Evolutionary conservation across 1,139 yeast genomes (phyloP), one percentile per base, ranked within the genome.

Genomic region (Kluyveromyces marxianus): DNA sequence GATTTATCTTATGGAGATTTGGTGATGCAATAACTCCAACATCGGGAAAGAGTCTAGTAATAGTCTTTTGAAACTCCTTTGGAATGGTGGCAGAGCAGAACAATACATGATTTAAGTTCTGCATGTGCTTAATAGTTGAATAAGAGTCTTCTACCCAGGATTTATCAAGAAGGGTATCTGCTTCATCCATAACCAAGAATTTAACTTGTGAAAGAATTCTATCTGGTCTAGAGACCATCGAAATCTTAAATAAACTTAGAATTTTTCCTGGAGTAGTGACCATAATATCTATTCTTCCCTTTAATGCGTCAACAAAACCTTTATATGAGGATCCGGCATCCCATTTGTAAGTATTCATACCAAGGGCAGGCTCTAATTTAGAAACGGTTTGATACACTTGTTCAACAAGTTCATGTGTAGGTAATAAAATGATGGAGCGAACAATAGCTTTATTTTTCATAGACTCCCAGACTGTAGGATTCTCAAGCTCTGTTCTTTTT

Each of bases 41-140:
- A 36, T 76, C 75, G 0, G 95, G 95, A 61, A 83, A 88, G 37
- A 82, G 60, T 44, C 70, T 70, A 5, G 71, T 64, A 50, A 90
- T 69, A 1, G 84, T 75, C 47, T 76, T 75, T 49, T 83, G 83
- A 60, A 90, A 87, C 47, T 78, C 81, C 35, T 78, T 75, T 0
- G 97, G 95, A 38, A 92, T 83, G 0, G 98, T 92, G 0, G 97
- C 97, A 1, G 96, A 83, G 50, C 94, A 87, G 54, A 92, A 77
- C 1, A 89, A 72, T 33, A 88, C 66, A 52, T 86, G 86, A 44
- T 71, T 70, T 36, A 84, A 68, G 48, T 77, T 74, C 3, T 75
- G 70, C 63, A 85, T 73, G 44, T 69, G 65, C 39, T 70, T 71
- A 32, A 89, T 66, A 0, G 79, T 75, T 4, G 71, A 65, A 53